A percentile compares a stretch with the other conserved stretches of the same genome.
These are phyloP conservation scores for Lipomyces lipofer DNA, from an alignment of 805 yeast genomes.

Conservation along the genomic window DNA sequence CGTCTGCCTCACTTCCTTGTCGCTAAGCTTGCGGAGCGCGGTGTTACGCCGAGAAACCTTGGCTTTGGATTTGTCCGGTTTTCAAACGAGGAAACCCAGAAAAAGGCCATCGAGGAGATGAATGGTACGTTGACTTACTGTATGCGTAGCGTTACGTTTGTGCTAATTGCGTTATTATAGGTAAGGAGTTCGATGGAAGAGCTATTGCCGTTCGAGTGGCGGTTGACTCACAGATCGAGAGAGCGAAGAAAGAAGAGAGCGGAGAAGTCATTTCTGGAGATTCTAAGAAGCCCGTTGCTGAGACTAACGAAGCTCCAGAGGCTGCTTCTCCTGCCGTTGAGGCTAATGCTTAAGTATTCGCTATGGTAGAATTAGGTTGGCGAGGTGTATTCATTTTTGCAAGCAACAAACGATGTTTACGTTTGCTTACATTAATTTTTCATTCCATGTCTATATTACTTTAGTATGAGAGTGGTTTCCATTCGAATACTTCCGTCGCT, in stretches of 20 bases:
- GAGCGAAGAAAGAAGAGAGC: constrained; percentile 34
- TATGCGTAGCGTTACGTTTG: background rate
- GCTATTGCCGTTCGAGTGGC: constrained; percentile 70
- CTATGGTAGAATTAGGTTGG: no score
- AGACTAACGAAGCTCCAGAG: constrained; percentile 10
- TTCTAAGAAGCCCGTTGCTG: constrained; percentile 6
- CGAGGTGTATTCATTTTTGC: no score
- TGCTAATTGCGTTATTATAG: constrained; percentile 39
- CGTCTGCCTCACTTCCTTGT: constrained; percentile 48
- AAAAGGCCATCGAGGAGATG: constrained; percentile 68
- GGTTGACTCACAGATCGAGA: constrained; percentile 49
- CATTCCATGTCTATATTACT: constrained; percentile 1
- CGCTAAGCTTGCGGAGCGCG: constrained; percentile 48
- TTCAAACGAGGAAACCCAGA: constrained; percentile 60
- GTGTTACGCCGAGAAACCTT: constrained; percentile 52
- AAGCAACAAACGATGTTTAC: no score
- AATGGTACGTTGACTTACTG: no score
- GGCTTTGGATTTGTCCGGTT: constrained; percentile 66
- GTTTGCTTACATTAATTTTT: background rate
- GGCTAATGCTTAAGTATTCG: constrained; percentile 5
- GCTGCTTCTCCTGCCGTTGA: constrained; percentile 12
- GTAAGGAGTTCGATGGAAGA: constrained; percentile 62
- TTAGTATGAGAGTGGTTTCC: no score
- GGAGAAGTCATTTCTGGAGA: constrained; percentile 7
- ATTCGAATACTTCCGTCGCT: background rate